These are phyloP conservation scores for Ustilago crameri DNA, from an alignment of 1,284 basidiomycete genomes.

Conservation along the genomic window DNA sequence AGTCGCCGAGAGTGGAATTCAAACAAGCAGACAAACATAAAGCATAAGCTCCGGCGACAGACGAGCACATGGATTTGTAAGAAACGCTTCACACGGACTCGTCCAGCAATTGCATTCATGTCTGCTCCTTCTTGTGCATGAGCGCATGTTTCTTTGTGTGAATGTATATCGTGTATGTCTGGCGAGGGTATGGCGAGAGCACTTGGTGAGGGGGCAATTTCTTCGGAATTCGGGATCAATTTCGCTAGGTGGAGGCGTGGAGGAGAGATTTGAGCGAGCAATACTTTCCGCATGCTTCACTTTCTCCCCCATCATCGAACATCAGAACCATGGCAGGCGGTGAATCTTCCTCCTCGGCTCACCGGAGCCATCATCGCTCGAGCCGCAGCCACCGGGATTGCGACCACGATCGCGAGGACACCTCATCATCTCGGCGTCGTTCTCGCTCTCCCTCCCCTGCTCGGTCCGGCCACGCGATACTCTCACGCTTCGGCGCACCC, in stretches of 20 bases:
- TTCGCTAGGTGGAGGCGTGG: background rate
- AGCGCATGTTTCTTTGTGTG: background rate
- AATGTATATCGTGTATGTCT: background rate
- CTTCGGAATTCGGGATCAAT: background rate
- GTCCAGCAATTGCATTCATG: too few species aligned
- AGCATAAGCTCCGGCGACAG: too few species aligned
- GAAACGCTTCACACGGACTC: too few species aligned
- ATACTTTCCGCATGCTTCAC: too few species aligned
- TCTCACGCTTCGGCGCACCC: constrained; percentile 7
- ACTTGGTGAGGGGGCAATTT: background rate
- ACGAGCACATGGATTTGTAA: too few species aligned
- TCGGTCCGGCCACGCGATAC: constrained; percentile 1
- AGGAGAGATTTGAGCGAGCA: too few species aligned
- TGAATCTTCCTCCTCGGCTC: background rate
- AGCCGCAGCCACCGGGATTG: constrained; percentile 2
- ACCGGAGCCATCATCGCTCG: background rate
- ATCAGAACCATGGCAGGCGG: background rate
- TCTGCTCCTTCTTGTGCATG: background rate
- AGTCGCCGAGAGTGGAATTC: too few species aligned
- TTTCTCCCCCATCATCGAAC: too few species aligned
- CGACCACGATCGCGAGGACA: background rate
- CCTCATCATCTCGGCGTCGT: constrained; percentile 2
- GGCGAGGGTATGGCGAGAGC: background rate
- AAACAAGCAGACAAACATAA: too few species aligned
- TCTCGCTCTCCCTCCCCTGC: constrained; percentile 2